phyloP scores from a whole-genome alignment of 2,329 filamentous ascomycete species.

The Venturiaceae sp. region DNA sequence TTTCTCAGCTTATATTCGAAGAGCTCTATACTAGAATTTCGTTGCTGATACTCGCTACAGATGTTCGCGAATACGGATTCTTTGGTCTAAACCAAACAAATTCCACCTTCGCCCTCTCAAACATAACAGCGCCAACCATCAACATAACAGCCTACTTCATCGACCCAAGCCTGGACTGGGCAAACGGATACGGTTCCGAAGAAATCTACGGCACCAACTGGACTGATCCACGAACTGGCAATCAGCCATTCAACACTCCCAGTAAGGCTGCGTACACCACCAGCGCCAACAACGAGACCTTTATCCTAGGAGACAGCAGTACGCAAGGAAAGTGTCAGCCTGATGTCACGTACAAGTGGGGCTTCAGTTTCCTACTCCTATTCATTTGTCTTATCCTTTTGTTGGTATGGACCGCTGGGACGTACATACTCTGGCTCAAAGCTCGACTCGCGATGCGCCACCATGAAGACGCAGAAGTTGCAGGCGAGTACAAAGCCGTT shows the following conservation, averaged over 20 bases:
- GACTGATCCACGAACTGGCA: background rate
- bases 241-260: background rate
- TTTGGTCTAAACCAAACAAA: background rate
- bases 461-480: constrained; percentile 8
- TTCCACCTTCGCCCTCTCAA: background rate
- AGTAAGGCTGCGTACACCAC: background rate
- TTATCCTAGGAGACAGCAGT: background rate
- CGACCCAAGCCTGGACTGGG: background rate
- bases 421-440: constrained; percentile 13
- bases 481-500: constrained; percentile 15
- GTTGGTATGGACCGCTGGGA: constrained; percentile 14
- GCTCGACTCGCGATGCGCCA: constrained; percentile 9
- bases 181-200: too few relatives aligned
- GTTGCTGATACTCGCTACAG: background rate
- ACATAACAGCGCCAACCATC: background rate
- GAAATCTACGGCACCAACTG: background rate
- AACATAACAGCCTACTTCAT: background rate
- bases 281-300: background rate
- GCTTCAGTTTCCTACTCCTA: constrained; percentile 17
- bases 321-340: constrained; percentile 1
- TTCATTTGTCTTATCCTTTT: constrained; percentile 12
- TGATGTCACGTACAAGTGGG: constrained; percentile 15
- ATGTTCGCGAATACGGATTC: background rate
- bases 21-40: too few relatives aligned
- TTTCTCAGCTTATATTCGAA: background rate